phyloP scores from a whole-genome alignment of 176 grass and related monocot species.

The Bonia amplexicaulis region DNA sequence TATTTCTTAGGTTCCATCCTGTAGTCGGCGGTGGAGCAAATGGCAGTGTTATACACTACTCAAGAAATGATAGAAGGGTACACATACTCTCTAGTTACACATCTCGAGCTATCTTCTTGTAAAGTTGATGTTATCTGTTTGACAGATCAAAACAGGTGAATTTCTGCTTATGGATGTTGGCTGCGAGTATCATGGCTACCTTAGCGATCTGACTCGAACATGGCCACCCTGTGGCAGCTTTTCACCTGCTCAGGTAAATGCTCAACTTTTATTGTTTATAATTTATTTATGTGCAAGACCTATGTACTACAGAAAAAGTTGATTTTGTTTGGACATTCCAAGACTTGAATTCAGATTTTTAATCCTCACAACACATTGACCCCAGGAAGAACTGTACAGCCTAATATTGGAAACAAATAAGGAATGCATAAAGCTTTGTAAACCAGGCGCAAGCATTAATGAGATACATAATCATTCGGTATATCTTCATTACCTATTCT shows the following conservation, averaged over 20 bases:
- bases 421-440: slow-evolving; percentile 93
- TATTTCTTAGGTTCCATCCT: slow-evolving; percentile 80
- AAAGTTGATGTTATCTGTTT: slow-evolving; percentile 39
- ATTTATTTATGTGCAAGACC: neutral
- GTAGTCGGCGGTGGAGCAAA: slow-evolving; percentile 82
- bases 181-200: slow-evolving; percentile 95
- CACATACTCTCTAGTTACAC: neutral
- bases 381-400: slow-evolving; percentile 88
- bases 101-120: slow-evolving; percentile 27
- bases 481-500: slow-evolving; percentile 2
- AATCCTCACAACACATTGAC: neutral
- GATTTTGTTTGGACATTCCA: neutral
- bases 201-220: slow-evolving; percentile 84
- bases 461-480: slow-evolving; percentile 86
- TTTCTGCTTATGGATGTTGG: slow-evolving; percentile 95
- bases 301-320: neutral
- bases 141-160: slow-evolving; percentile 75
- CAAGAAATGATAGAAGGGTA: slow-evolving; percentile 86
- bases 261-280: neutral
- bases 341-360: neutral
- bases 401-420: slow-evolving; percentile 94
- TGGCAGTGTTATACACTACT: slow-evolving; percentile 93
- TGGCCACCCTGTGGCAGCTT: slow-evolving; percentile 81
- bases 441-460: slow-evolving; percentile 65
- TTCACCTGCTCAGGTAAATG: slow-evolving; percentile 69